Percentiles rank a stretch among this genome's conserved stretches.
Conservation (phyloP, 345 rosid species). For the Lepidium africanum region DNA sequence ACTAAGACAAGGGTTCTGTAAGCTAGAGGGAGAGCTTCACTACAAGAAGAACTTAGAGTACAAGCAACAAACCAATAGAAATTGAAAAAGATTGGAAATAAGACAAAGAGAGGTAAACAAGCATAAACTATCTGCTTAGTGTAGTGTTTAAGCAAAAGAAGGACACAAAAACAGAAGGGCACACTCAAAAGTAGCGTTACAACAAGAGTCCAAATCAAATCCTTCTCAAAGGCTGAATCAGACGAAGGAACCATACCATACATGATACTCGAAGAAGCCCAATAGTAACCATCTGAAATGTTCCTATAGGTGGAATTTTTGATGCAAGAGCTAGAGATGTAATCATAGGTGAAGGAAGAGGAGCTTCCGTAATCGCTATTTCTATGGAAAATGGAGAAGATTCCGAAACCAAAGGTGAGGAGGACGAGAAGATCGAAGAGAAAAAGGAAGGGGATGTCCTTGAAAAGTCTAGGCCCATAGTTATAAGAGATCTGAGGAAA, state of each 20-base stretch:
- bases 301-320: slow-evolving; percentile 20
- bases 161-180: slow-evolving; percentile 60
- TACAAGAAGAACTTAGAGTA: slow-evolving; percentile 60
- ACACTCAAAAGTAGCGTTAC: slow-evolving; percentile 56
- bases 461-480: slow-evolving; percentile 65
- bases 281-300: background rate
- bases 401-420: slow-evolving; percentile 68
- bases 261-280: slow-evolving; percentile 15
- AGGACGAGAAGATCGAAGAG: slow-evolving; percentile 53
- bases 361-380: slow-evolving; percentile 42
- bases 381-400: slow-evolving; percentile 57
- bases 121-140: slow-evolving; percentile 77
- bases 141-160: slow-evolving; percentile 69
- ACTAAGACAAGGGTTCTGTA: slow-evolving; percentile 65
- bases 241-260: slow-evolving; percentile 16
- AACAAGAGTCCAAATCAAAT: slow-evolving; percentile 64
- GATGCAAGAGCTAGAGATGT: slow-evolving; percentile 51
- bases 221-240: slow-evolving; percentile 29
- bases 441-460: slow-evolving; percentile 65
- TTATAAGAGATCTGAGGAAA: slow-evolving; percentile 86
- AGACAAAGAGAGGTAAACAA: slow-evolving; percentile 66
- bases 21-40: slow-evolving; percentile 52
- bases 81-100: slow-evolving; percentile 62
- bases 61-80: slow-evolving; percentile 93
- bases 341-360: slow-evolving; percentile 51